These are phyloP conservation scores for Aureobasidium mangrovei DNA, from an alignment of 2,329 filamentous ascomycete genomes.

Conservation along the genomic window DNA sequence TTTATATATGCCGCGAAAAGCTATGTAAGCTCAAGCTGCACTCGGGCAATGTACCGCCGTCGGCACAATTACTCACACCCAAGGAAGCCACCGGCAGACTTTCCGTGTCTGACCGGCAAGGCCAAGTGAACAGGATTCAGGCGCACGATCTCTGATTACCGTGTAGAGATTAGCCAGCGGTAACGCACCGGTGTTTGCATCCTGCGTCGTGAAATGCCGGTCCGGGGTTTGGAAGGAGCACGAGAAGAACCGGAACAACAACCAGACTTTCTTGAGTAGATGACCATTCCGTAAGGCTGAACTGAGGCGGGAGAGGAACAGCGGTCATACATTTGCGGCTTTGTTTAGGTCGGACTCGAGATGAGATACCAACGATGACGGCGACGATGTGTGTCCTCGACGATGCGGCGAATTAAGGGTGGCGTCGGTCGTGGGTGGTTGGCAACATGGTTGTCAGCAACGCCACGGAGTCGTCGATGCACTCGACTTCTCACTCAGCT, in stretches of 20 bases:
- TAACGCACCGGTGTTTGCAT: constrained; percentile 1
- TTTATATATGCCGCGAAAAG: constrained; percentile 1
- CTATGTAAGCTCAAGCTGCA: too few relatives aligned
- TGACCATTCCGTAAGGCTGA: background rate
- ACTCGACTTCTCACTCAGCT: too few relatives aligned
- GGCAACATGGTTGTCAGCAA: background rate
- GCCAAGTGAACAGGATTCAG: background rate
- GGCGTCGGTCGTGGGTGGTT: background rate
- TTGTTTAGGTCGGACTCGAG: constrained; percentile 1
- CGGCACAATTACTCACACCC: background rate
- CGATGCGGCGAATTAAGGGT: too few relatives aligned
- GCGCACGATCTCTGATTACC: background rate
- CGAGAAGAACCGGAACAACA: constrained; percentile 1
- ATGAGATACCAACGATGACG: constrained; percentile 1
- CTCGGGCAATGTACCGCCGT: background rate
- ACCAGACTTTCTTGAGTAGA: background rate
- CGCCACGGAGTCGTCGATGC: too few relatives aligned
- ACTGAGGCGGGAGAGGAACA: background rate
- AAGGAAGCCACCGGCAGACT: background rate
- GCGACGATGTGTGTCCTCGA: background rate
- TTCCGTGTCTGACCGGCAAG: constrained; percentile 5
- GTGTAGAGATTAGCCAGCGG: background rate
- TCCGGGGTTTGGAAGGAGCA: background rate
- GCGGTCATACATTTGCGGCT: constrained; percentile 9
- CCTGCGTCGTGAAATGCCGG: background rate